Conservation (phyloP, 2,329 filamentous ascomycete genomes). For the Fusarium globosum region DNA sequence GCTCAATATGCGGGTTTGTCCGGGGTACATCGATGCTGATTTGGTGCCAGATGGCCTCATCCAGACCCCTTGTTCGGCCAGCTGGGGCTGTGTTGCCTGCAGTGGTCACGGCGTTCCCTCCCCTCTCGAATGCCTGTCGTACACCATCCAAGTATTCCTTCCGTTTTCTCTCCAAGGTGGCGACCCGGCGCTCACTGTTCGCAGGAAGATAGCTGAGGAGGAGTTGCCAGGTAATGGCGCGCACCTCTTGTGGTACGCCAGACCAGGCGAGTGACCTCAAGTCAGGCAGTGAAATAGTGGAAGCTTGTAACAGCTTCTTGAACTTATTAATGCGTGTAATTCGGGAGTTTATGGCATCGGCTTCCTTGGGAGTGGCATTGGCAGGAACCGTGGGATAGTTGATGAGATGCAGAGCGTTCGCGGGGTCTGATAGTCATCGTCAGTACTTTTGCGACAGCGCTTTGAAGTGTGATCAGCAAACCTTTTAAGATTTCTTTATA, state of each 20-base stretch:
- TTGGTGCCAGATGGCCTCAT: slow-evolving; percentile 99
- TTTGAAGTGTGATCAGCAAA: slow-evolving; percentile 45
- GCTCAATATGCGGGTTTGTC: slow-evolving; percentile 93
- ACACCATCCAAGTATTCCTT: slow-evolving; percentile 98
- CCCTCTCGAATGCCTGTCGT: slow-evolving; percentile 74
- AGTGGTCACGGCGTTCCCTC: slow-evolving; percentile 59
- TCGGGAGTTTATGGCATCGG: slow-evolving; percentile 85
- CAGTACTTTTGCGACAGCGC: slow-evolving; percentile 12
- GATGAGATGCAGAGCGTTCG: slow-evolving; percentile 94
- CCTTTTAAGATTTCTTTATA: slow-evolving; percentile 94
- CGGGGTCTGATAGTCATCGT: slow-evolving; percentile 68
- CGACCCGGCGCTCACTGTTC: slow-evolving; percentile 92
- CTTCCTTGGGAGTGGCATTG: slow-evolving; percentile 83
- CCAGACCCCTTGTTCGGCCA: slow-evolving; percentile 74
- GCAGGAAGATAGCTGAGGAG: slow-evolving; percentile 94
- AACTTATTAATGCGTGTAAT: slow-evolving; percentile 98
- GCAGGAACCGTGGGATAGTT: slow-evolving; percentile 81
- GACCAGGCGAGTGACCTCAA: slow-evolving; percentile 91
- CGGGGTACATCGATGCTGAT: slow-evolving; percentile 98
- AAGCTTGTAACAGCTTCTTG: slow-evolving; percentile 93
- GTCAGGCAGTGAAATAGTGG: slow-evolving; percentile 86
- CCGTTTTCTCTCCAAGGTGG: slow-evolving; percentile 90
- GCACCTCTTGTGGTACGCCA: slow-evolving; percentile 92
- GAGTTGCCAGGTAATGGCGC: slow-evolving; percentile 99
- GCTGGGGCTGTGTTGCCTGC: slow-evolving; percentile 56